phyloP scores from a whole-genome alignment of 108 stramenopile species.

The Nannochloropsis granulata region DNA sequence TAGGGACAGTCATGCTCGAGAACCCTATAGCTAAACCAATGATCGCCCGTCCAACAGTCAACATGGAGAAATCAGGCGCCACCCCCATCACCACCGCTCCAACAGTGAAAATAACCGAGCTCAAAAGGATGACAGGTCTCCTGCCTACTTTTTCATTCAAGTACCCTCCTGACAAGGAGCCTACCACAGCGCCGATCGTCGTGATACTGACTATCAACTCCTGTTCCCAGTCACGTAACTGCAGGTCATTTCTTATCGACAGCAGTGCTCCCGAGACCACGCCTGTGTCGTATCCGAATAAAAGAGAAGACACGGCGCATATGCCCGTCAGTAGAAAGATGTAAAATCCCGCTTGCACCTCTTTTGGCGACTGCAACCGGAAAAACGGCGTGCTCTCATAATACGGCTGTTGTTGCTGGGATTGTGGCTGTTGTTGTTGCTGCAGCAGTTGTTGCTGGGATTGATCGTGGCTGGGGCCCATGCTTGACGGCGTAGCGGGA shows the following conservation, averaged over 20 bases:
- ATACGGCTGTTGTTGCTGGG: too few relatives aligned
- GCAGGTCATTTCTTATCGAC: constrained; percentile 14
- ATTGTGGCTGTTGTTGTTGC: too few relatives aligned
- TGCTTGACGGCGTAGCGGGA: too few relatives aligned
- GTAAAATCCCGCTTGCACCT: neutral
- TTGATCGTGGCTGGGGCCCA: too few relatives aligned
- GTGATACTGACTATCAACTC: constrained; percentile 29
- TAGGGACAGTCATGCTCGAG: constrained; percentile 52
- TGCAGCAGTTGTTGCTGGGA: too few relatives aligned
- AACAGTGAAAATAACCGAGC: constrained; percentile 22
- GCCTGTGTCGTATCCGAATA: constrained; percentile 35
- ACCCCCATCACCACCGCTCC: constrained; percentile 25
- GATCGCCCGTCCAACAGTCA: constrained; percentile 50
- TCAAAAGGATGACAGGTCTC: constrained; percentile 20
- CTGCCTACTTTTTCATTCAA: constrained; percentile 13
- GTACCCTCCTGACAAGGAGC: constrained; percentile 14
- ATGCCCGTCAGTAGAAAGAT: neutral
- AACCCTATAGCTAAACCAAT: constrained; percentile 61
- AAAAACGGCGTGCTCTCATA: neutral
- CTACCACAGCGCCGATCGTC: constrained; percentile 15
- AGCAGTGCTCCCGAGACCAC: constrained; percentile 33
- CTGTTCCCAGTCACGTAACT: constrained; percentile 11
- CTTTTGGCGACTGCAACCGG: neutral
- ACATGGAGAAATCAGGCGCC: neutral
- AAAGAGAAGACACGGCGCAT: neutral